Evolutionary conservation across 108 stramenopile species (phyloP).

Genomic region (Nitzschia inconspicua): DNA sequence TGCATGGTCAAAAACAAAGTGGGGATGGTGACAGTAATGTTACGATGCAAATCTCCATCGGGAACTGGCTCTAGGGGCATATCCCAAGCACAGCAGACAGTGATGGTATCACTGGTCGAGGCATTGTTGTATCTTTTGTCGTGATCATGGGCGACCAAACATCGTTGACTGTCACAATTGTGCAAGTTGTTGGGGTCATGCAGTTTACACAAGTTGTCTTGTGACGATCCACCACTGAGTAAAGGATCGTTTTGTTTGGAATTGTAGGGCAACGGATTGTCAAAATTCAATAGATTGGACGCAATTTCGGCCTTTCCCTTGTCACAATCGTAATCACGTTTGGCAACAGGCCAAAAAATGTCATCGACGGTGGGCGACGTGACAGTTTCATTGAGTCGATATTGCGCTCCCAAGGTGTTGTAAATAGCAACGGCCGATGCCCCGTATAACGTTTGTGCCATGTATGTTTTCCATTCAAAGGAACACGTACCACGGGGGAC

Average conservation of each 20-base stretch:
- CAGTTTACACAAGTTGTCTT: conserved; percentile 49
- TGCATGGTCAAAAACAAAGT: conserved; percentile 71
- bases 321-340: conserved; percentile 79
- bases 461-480: conserved; percentile 65
- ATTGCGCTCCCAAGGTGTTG: conserved; percentile 60
- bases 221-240: conserved; percentile 48
- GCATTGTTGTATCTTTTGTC: background rate
- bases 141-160: conserved; percentile 63
- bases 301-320: conserved; percentile 51
- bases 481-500: conserved; percentile 72
- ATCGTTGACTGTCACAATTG: conserved; percentile 64
- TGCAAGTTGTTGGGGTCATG: conserved; percentile 24
- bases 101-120: background rate
- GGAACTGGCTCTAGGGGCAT: conserved; percentile 49
- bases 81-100: conserved; percentile 88
- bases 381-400: conserved; percentile 28
- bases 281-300: conserved; percentile 32
- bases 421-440: conserved; percentile 57
- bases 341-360: conserved; percentile 32
- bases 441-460: conserved; percentile 55
- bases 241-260: conserved; percentile 45
- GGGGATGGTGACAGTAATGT: conserved; percentile 38
- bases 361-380: conserved; percentile 1
- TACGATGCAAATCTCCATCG: conserved; percentile 27
- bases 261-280: conserved; percentile 53